Evolutionary conservation across 495 filamentous ascomycete genomes (phyloP).

Genomic region (Elasticomyces elasticus): DNA sequence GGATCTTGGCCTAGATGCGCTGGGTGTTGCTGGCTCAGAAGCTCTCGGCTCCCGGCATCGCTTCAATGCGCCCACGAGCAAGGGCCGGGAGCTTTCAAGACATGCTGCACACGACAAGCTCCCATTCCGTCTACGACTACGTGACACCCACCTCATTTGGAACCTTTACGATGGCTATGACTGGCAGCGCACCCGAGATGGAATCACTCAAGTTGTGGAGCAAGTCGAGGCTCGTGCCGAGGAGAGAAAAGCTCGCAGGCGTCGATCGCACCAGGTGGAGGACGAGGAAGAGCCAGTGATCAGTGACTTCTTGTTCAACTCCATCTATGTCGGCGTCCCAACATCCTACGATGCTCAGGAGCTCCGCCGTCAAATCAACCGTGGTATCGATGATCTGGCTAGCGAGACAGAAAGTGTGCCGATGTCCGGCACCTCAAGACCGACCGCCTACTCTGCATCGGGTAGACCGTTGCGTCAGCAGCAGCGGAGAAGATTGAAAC

Average conservation of each 20-base stretch:
- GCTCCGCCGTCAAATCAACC: constrained; percentile 72
- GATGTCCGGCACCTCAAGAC: constrained; percentile 26
- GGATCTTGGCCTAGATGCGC: constrained; percentile 16
- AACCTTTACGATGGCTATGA: constrained; percentile 97
- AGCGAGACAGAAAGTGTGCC: constrained; percentile 50
- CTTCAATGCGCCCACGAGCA: constrained; percentile 39
- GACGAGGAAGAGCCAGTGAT: constrained; percentile 76
- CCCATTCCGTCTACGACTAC: constrained; percentile 66
- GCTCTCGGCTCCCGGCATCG: constrained; percentile 58
- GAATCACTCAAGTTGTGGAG: constrained; percentile 61
- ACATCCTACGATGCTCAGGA: constrained; percentile 74
- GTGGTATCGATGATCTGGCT: constrained; percentile 70
- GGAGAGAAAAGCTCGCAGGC: constrained; percentile 49
- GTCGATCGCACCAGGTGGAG: constrained; percentile 40
- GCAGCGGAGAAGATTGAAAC: constrained; percentile 49
- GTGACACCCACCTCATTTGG: constrained; percentile 91
- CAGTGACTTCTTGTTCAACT: constrained; percentile 94
- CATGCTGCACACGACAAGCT: not conserved
- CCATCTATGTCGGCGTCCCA: constrained; percentile 92
- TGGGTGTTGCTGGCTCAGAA: constrained; percentile 49
- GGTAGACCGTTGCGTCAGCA: constrained; percentile 35
- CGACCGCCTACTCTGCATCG: constrained; percentile 50
- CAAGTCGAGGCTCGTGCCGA: constrained; percentile 73
- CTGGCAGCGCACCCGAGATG: constrained; percentile 76
- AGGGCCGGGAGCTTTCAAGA: not conserved